Evolutionary conservation across 148 eudicot species (phyloP).

Genomic region (Fagopyrum esculentum): DNA sequence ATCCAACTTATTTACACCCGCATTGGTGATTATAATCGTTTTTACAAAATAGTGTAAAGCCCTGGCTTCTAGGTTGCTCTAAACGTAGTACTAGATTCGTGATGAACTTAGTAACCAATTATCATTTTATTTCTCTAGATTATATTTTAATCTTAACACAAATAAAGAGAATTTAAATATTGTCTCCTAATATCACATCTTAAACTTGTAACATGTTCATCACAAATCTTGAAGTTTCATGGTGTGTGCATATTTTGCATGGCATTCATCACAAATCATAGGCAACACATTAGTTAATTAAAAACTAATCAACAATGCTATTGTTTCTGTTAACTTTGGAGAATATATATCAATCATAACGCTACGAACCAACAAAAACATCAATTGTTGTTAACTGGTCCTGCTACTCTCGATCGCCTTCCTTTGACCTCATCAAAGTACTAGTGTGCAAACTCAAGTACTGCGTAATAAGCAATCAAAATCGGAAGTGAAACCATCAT

Average conservation of each 20-base stretch:
- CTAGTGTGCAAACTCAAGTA: conserved; percentile 34
- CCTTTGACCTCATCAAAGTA: background rate
- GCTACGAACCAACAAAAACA: background rate
- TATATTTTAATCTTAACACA: too few species aligned
- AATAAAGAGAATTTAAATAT: too few species aligned
- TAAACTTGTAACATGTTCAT: too few species aligned
- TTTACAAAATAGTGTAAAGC: too few species aligned
- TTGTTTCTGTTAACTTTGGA: background rate
- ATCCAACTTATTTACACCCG: too few species aligned
- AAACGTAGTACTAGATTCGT: too few species aligned
- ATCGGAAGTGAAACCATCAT: conserved; percentile 78
- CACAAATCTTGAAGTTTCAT: background rate
- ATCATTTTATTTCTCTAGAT: too few species aligned
- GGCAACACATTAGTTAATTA: background rate
- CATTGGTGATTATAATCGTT: too few species aligned
- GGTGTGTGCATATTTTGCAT: background rate
- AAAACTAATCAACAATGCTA: background rate
- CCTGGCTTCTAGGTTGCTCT: too few species aligned
- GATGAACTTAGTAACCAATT: too few species aligned
- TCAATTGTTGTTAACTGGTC: background rate
- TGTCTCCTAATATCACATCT: too few species aligned
- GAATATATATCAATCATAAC: background rate
- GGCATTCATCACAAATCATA: background rate
- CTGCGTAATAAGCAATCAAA: conserved; percentile 60
- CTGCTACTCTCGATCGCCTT: background rate